Evolutionary conservation across 1,139 yeast species (phyloP), one percentile per base, ranked within the genome.

Genomic region (Taphrina flavorubra): DNA sequence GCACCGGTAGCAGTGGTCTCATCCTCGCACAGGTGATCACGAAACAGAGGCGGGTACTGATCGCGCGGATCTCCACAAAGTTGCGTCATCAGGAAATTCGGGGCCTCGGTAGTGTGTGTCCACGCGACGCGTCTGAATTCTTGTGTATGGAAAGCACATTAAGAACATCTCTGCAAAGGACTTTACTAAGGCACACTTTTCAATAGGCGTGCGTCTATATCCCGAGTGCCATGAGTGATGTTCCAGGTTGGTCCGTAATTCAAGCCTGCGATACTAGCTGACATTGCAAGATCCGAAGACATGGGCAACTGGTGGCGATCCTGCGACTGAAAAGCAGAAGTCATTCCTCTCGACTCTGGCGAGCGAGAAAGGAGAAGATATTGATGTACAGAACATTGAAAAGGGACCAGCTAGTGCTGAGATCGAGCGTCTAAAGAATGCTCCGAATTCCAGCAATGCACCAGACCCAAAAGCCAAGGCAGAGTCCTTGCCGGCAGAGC

Each of bases 291-390:
- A 65, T 40, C 68, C 68, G 5, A 57, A 57, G 58, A 65, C 68
- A 36, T 65, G 68, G 68, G 63, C 68, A 10, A 65, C 68, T 20
- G 68, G 68, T 14, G 63, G 63, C 42, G 68, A 65, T 37, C 68
- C 68, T 0, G 61, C 60, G 18, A 65, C 68, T 14, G 55, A 57
- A 44, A 65, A 65, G 42, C 68, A 65, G 25, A 58, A 57, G 34
- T 51, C 68, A 13, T 57, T 65, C 53, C 40, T 65, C 37, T 51
- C 55, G 37, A 65, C 63, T 11, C 55, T 65, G 18, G 68, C 68
- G 16, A 13, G 34, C 13, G 68, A 65, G 40, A 65, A 65, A 58
- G 68, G 68, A 8, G 68, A 51, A 39, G 39, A 46, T 13, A 53
- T 65, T 13, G 68, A 65, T 39, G 36, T 51, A 7, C 42, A 65